Base-by-base conservation (phyloP, 306 rosid genomes). In the Cicer pinnatifidum region DNA sequence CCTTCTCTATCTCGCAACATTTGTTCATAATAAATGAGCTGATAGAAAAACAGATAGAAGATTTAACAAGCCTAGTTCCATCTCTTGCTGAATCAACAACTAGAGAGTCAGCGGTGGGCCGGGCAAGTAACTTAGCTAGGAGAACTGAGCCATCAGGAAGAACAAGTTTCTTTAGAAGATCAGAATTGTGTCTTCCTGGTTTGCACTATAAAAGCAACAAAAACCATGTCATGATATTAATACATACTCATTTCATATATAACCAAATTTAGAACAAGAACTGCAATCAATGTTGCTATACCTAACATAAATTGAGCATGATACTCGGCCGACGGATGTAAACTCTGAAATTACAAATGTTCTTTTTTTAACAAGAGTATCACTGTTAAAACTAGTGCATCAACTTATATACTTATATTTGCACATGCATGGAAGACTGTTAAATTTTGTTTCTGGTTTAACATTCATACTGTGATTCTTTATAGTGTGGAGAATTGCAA, bases 81-180 rank as follows among this genome's bases (percentile, higher is more conserved):
- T 95, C 99, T 86, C 99, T 83, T 1, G 99, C 96, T n/a, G 99
- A 97, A 85, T 94, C 99, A 58, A 13, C 82, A 67, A 94, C 91
- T 73, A 94, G 88, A 79, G 84, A 87, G 65, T 95, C 97, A 10
- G 87, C 84, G 7, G 97, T 89, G 3, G 97, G 97, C 75, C 97
- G 87, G 15, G 97, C 99, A 1, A 97, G 97, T 77, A 95, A 69
- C 69, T 84, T 90, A 35, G 97, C 92, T 46, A 92, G 97, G 38
- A 95, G 96, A 78, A 95, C 88, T 3, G 99, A 95, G 73, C 97
- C 97, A 73, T 91, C 97, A 9, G 93, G 97, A 56, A 95, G 90
- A 80, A 94, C 93, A 37, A 91, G 73, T 83, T 91, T 94, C 96
- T 74, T 90, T 62, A 94, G 82, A 56, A 95, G 88, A 17, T 95